A percentile compares a stretch with the other conserved stretches of the same genome.
Conservation (phyloP, 2,329 filamentous ascomycete genomes). For the Claviceps digitariae region DNA sequence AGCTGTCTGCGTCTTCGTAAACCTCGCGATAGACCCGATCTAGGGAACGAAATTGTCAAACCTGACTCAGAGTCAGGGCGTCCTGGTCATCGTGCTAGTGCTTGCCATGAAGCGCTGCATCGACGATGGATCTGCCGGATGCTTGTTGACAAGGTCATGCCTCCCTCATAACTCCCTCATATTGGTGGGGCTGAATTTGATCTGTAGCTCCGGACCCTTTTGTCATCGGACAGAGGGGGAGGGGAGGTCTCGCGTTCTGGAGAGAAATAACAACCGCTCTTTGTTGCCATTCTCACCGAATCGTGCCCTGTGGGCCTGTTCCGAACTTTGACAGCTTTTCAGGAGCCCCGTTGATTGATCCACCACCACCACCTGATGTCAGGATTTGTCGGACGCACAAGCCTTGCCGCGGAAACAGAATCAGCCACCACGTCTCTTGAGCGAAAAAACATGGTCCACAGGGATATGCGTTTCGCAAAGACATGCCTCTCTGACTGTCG, state of each 20-base stretch:
- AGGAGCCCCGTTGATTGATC: background rate
- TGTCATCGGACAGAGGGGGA: background rate
- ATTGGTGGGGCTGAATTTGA: background rate
- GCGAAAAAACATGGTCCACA: background rate
- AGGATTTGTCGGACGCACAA: background rate
- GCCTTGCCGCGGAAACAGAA: slow-evolving; percentile 4
- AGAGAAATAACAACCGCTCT: background rate
- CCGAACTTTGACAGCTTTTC: background rate
- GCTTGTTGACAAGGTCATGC: background rate
- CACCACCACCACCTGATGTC: background rate
- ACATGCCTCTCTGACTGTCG: background rate
- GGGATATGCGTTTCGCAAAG: background rate
- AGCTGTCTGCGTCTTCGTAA: background rate
- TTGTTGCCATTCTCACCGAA: background rate
- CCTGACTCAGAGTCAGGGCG: background rate
- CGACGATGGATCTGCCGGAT: background rate
- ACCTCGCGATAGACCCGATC: background rate
- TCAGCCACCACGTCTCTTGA: background rate
- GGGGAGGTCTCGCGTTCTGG: background rate
- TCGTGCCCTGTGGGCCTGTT: background rate
- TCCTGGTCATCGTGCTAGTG: background rate
- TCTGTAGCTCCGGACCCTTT: background rate
- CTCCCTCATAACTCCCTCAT: background rate
- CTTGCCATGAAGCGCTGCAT: background rate
- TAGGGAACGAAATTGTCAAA: background rate